phyloP scores from a whole-genome alignment of 805 yeast species.

The Cyberlindnera euphorbiiphila region DNA sequence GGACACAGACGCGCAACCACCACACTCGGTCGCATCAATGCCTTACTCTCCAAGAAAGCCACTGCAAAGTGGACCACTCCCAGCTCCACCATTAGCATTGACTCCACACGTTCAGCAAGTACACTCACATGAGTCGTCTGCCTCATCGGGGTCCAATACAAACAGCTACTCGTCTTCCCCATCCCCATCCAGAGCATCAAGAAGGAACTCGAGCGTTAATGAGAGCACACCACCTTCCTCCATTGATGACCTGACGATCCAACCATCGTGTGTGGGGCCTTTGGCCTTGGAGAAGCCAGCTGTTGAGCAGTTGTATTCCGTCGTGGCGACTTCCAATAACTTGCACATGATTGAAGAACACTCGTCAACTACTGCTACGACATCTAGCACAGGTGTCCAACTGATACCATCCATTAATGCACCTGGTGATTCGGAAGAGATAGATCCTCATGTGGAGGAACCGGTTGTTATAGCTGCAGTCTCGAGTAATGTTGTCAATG shows the following conservation, averaged over 20 bases:
- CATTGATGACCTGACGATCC: slow-evolving; percentile 25
- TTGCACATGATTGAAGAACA: slow-evolving; percentile 24
- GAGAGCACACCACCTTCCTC: slow-evolving; percentile 30
- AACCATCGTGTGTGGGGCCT: neutral
- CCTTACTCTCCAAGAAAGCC: slow-evolving; percentile 5
- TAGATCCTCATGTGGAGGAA: too few species aligned
- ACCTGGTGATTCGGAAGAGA: too few species aligned
- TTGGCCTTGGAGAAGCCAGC: neutral
- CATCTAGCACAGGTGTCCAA: neutral
- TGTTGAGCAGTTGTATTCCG: neutral
- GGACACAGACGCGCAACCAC: neutral
- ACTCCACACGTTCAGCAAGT: too few species aligned
- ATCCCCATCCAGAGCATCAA: slow-evolving; percentile 26
- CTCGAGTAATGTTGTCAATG: too few species aligned
- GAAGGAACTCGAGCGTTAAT: slow-evolving; percentile 23
- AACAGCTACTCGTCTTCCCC: slow-evolving; percentile 23
- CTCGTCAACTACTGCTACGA: neutral
- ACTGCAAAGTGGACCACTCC: too few species aligned
- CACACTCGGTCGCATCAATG: neutral
- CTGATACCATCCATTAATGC: too few species aligned
- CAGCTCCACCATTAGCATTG: too few species aligned
- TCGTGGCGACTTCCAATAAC: slow-evolving; percentile 2
- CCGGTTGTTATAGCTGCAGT: too few species aligned
- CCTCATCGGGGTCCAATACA: slow-evolving; percentile 9
- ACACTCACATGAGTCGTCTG: slow-evolving; percentile 5